These are phyloP conservation scores for Penicillium sp. DNA, from an alignment of 2,329 filamentous ascomycete genomes.

Conservation along the genomic window DNA sequence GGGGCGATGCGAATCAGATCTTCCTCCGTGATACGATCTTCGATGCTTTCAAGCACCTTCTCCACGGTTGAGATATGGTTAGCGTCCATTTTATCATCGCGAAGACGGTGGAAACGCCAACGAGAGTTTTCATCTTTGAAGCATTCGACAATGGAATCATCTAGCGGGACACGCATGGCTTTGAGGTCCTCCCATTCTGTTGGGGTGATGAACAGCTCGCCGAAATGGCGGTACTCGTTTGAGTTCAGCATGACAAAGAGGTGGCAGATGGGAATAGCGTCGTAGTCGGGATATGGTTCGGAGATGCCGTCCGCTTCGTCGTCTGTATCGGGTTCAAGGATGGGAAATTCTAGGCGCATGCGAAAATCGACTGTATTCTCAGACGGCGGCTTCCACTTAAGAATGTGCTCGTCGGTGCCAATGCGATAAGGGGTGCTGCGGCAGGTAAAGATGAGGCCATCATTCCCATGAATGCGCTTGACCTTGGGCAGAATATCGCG, in stretches of 20 bases:
- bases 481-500: conserved; percentile 79
- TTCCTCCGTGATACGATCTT: conserved; percentile 79
- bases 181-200: conserved; percentile 87
- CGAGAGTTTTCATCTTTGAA: conserved; percentile 73
- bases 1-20: conserved; percentile 74
- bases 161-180: conserved; percentile 71
- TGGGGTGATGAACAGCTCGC: conserved; percentile 69
- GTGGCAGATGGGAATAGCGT: conserved; percentile 73
- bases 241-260: conserved; percentile 72
- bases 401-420: conserved; percentile 88
- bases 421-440: conserved; percentile 81
- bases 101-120: conserved; percentile 87
- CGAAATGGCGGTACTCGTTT: conserved; percentile 68
- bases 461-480: conserved; percentile 78
- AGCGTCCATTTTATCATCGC: conserved; percentile 89
- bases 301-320: conserved; percentile 70
- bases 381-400: conserved; percentile 96
- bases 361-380: conserved; percentile 97
- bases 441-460: conserved; percentile 98
- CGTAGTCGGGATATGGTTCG: conserved; percentile 74
- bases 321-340: conserved; percentile 67
- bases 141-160: conserved; percentile 89
- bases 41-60: conserved; percentile 88
- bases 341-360: conserved; percentile 75
- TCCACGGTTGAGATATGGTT: conserved; percentile 85